A percentile compares a stretch with the other conserved stretches of the same genome.
phyloP scores from a whole-genome alignment of 768 basidiomycete species.

The Xerocomellus chrysenteron region DNA sequence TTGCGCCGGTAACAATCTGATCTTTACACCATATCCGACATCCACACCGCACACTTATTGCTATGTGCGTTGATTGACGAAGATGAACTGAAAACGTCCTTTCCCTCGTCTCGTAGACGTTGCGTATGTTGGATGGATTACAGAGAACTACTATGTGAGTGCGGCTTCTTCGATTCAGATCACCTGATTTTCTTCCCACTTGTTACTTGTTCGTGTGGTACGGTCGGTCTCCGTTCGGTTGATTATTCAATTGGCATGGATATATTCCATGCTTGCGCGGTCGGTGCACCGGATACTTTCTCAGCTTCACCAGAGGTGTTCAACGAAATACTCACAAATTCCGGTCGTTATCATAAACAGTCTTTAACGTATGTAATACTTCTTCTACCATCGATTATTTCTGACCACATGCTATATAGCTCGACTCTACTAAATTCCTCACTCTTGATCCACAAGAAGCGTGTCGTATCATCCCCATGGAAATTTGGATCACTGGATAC shows the following conservation, averaged over 20 bases:
- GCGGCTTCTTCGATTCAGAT: neutral
- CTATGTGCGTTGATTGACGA: neutral
- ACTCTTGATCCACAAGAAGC: slow-evolving; percentile 40
- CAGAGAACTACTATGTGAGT: slow-evolving; percentile 50
- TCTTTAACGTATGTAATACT: slow-evolving; percentile 23
- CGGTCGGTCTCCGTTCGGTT: neutral
- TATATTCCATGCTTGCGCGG: neutral
- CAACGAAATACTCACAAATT: neutral
- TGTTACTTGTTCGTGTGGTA: neutral
- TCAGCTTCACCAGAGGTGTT: neutral
- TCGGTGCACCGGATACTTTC: neutral
- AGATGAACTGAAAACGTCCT: slow-evolving; percentile 3
- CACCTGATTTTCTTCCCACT: neutral
- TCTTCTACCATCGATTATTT: neutral
- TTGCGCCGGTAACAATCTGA: neutral
- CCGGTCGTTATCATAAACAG: slow-evolving; percentile 1
- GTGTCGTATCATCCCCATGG: slow-evolving; percentile 53
- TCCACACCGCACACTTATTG: too few species aligned
- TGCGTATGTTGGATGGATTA: slow-evolving; percentile 62
- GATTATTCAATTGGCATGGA: neutral
- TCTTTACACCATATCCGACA: neutral
- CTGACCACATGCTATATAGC: slow-evolving; percentile 10
- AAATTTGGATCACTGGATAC: slow-evolving; percentile 42
- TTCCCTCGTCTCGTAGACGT: slow-evolving; percentile 35
- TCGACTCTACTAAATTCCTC: slow-evolving; percentile 31